These are phyloP conservation scores for Myrmaecium sp. DNA, from an alignment of 2,329 filamentous ascomycete species.

Conservation along the genomic window DNA sequence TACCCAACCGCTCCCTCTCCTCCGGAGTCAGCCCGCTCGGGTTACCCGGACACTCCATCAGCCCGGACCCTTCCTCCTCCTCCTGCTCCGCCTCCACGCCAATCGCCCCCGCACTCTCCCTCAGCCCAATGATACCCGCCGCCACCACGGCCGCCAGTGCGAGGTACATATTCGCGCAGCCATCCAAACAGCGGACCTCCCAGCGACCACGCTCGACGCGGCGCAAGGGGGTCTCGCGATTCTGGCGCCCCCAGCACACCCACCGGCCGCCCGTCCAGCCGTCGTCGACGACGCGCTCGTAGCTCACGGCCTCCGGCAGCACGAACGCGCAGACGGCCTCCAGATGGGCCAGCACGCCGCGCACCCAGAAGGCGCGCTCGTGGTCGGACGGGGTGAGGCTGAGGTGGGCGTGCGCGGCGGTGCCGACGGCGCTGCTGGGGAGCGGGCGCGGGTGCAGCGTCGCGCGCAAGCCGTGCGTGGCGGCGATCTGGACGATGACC, in stretches of 20 bases:
- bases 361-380: constrained; percentile 50
- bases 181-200: constrained; percentile 67
- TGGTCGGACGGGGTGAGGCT: constrained; percentile 39
- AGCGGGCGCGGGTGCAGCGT: constrained; percentile 62
- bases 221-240: constrained; percentile 58
- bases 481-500: constrained; percentile 47
- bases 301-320: constrained; percentile 48
- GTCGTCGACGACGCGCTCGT: constrained; percentile 51
- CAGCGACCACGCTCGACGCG: constrained; percentile 51
- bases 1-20: constrained; percentile 34
- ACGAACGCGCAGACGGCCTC: constrained; percentile 52
- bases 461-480: constrained; percentile 43
- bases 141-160: constrained; percentile 44
- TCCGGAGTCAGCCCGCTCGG: constrained; percentile 32
- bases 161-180: constrained; percentile 63
- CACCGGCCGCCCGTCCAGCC: constrained; percentile 63
- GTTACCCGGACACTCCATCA: no score
- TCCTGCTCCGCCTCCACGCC: constrained; percentile 38
- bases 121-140: constrained; percentile 41
- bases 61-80: background rate
- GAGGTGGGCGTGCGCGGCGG: constrained; percentile 52
- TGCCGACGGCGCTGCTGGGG: constrained; percentile 40
- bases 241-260: constrained; percentile 69
- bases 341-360: constrained; percentile 50
- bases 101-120: constrained; percentile 24